These are phyloP conservation scores for Obelidium mucronatum DNA, from an alignment of 192 early-diverging fungal genomes.

Conservation along the genomic window DNA sequence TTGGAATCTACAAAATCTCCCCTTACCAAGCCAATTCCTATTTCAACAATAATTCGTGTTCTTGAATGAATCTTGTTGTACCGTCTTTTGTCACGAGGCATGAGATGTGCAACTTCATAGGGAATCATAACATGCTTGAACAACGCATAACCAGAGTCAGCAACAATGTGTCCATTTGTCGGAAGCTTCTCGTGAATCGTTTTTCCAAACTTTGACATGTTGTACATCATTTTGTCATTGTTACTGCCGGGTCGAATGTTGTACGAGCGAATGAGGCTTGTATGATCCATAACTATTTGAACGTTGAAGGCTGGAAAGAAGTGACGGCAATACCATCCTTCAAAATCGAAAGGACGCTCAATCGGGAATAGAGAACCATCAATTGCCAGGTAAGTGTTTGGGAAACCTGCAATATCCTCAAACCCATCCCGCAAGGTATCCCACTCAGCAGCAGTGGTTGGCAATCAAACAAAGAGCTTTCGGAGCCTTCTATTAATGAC, in stretches of 20 bases:
- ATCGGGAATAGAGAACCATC: conserved; percentile 19
- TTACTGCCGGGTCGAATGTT: background rate
- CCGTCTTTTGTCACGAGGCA: background rate
- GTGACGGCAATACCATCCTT: conserved; percentile 25
- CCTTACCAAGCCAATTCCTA: conserved; percentile 4
- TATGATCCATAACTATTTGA: no score
- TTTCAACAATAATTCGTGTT: conserved; percentile 8
- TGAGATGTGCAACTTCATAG: background rate
- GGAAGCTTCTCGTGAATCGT: conserved; percentile 13
- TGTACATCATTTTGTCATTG: background rate
- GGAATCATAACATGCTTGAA: no score
- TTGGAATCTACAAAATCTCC: conserved; percentile 3
- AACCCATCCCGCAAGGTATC: background rate
- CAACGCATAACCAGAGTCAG: conserved; percentile 15
- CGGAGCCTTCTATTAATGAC: background rate
- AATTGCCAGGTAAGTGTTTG: conserved; percentile 7
- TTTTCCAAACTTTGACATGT: background rate
- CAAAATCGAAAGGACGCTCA: conserved; percentile 2
- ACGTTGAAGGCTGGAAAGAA: no score
- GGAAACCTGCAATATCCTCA: background rate
- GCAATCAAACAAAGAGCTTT: background rate
- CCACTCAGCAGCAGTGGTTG: background rate
- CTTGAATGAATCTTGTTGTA: conserved; percentile 11
- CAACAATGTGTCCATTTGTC: background rate
- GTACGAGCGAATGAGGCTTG: background rate